These are phyloP conservation scores for Hanseniaspora pseudoguilliermondii DNA, from an alignment of 805 yeast species.

Conservation along the genomic window DNA sequence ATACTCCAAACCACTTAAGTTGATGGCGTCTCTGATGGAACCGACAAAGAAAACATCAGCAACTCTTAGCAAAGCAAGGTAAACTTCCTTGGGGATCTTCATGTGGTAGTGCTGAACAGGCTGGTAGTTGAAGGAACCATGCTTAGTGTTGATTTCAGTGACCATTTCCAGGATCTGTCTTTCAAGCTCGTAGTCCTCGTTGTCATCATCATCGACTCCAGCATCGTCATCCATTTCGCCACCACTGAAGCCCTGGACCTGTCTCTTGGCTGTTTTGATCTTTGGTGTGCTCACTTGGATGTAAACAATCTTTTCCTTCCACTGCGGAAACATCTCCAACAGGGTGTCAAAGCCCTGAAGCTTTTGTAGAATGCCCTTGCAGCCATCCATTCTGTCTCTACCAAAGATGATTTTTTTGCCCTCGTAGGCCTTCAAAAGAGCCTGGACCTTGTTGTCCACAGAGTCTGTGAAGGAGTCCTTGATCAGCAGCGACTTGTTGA, in stretches of 20 bases:
- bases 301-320: constrained; percentile 74
- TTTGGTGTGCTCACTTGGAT: constrained; percentile 81
- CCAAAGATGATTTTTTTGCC: constrained; percentile 77
- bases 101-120: constrained; percentile 91
- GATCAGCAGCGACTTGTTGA: constrained; percentile 60
- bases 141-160: constrained; percentile 68
- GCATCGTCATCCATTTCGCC: constrained; percentile 14
- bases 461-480: constrained; percentile 36
- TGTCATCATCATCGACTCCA: constrained; percentile 16
- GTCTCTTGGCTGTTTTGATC: constrained; percentile 5
- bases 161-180: constrained; percentile 74
- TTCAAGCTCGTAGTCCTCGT: constrained; percentile 49
- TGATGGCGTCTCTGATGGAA: constrained; percentile 90
- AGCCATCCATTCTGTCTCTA: constrained; percentile 81
- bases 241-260: constrained; percentile 34
- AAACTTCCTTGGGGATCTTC: constrained; percentile 78
- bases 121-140: constrained; percentile 66
- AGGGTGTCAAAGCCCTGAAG: constrained; percentile 82
- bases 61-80: constrained; percentile 70
- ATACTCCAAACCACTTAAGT: constrained; percentile 85
- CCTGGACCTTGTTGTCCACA: constrained; percentile 50
- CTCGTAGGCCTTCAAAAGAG: constrained; percentile 49
- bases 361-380: constrained; percentile 88
- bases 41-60: constrained; percentile 88
- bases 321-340: constrained; percentile 80